phyloP scores from a whole-genome alignment of 1,139 yeast species.

The Suhomyces taliae region DNA sequence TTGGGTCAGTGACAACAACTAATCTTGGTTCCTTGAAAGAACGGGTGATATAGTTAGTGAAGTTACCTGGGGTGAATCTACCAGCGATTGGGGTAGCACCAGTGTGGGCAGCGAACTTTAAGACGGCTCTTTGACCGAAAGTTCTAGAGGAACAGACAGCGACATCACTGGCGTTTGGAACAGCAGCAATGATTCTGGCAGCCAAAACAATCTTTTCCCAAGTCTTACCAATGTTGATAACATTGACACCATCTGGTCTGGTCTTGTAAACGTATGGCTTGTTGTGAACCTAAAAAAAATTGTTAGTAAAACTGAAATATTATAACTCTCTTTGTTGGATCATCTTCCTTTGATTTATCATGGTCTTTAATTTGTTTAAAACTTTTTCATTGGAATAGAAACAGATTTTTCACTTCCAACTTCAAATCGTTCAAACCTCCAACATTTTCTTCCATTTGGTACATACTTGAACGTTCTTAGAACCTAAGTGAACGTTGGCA shows the following conservation, averaged over 20 bases:
- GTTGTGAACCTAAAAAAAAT: constrained; percentile 77
- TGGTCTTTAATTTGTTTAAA: no score
- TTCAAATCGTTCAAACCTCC: background rate
- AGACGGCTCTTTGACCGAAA: constrained; percentile 99
- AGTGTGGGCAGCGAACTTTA: constrained; percentile 99
- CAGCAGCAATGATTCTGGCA: constrained; percentile 99
- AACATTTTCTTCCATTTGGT: constrained; percentile 1
- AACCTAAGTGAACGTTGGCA: constrained; percentile 99
- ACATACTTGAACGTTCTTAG: constrained; percentile 98
- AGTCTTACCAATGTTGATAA: constrained; percentile 98
- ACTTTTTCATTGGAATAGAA: no score
- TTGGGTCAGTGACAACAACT: constrained; percentile 99
- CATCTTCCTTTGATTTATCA: no score
- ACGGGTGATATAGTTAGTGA: constrained; percentile 99
- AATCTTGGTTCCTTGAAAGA: constrained; percentile 99
- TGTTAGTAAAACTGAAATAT: constrained; percentile 35
- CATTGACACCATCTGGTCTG: constrained; percentile 99
- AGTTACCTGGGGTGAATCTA: constrained; percentile 99
- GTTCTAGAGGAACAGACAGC: constrained; percentile 99
- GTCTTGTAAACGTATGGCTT: constrained; percentile 98
- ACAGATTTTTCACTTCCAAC: background rate
- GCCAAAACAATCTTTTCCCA: constrained; percentile 99
- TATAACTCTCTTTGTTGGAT: background rate
- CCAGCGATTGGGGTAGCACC: constrained; percentile 99
- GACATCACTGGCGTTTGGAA: constrained; percentile 97